Evolutionary conservation across 805 yeast genomes (phyloP), one percentile per base, ranked within the genome.

Genomic region (Ogataea chonburiensis): DNA sequence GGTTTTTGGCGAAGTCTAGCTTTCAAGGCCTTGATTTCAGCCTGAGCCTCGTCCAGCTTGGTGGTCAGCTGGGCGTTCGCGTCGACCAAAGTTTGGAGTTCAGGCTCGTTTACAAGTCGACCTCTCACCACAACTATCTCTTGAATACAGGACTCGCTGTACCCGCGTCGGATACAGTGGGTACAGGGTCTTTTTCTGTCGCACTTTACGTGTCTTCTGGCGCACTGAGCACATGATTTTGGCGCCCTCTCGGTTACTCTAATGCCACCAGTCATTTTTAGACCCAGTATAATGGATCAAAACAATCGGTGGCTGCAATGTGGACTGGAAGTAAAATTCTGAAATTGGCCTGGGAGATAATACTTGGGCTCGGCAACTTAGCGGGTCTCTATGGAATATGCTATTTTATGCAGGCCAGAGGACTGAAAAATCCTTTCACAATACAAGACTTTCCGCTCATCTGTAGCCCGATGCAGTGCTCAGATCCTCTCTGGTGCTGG

Each of bases 201-300:
- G 13, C 38, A 34, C 14, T 24, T 34, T 3, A 28, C 23, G 12
- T 34, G 38, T n/a, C 32, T 19, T 11, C 27, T 20, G 4, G 38
- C 21, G 12, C 38, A 34, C 22, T 20, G 17, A 5, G 22, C 7
- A 28, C 38, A 34, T 2, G 38, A 22, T 34, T 34, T 34, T 2
- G 38, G 38, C 15, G 32, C 38, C 3, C 38, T 23, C 19, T 34
- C 38, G 15, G 38, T 34, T n/a, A 33, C 21, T 25, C 37, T 16
- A 5, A 31, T 24, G 12, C 18, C 16, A n/a, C 17, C 16, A 26
- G 22, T 31, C 8, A 10, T 7, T 23, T 23, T 23, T 11, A 11
- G 25, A 5, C 25, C 10, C 9, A 23, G 12, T 23, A n/a, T n/a
- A n/a, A n/a, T n/a, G n/a, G n/a, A n/a, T n/a, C n/a, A n/a, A n/a